phyloP scores from a whole-genome alignment of 345 rosid genomes.

The Brassica cretica region DNA sequence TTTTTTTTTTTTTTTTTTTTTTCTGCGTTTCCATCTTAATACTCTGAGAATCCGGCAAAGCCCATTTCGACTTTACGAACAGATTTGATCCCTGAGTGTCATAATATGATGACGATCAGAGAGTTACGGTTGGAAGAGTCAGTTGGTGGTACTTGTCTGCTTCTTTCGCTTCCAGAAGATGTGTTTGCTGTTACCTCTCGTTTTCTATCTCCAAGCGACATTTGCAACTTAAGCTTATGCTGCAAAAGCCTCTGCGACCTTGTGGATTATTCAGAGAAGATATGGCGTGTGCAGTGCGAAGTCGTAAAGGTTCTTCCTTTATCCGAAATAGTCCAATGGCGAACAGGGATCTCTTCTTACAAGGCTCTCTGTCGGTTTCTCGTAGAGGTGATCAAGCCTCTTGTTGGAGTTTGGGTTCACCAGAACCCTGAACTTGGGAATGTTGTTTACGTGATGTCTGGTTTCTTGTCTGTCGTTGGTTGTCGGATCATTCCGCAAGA shows the following conservation, averaged over 20 bases:
- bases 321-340: background rate
- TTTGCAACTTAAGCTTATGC: background rate
- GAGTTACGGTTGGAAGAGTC: background rate
- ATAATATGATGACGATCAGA: background rate
- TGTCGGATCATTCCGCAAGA: slow-evolving; percentile 75
- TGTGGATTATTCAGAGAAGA: background rate
- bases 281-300: background rate
- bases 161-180: background rate
- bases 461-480: slow-evolving; percentile 77
- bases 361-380: slow-evolving; percentile 68
- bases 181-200: background rate
- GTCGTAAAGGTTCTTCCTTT: background rate
- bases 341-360: slow-evolving; percentile 38
- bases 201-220: background rate
- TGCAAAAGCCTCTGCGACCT: background rate
- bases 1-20: no score
- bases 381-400: slow-evolving; percentile 55
- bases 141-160: background rate
- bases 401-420: slow-evolving; percentile 86
- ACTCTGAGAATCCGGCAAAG: background rate
- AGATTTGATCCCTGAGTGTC: background rate
- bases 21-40: background rate
- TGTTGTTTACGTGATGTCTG: slow-evolving; percentile 83
- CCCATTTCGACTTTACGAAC: background rate
- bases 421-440: slow-evolving; percentile 90